A percentile compares a stretch with the other conserved stretches of the same genome.
Conservation (phyloP, 345 rosid genomes). For the Aegle marmelos region DNA sequence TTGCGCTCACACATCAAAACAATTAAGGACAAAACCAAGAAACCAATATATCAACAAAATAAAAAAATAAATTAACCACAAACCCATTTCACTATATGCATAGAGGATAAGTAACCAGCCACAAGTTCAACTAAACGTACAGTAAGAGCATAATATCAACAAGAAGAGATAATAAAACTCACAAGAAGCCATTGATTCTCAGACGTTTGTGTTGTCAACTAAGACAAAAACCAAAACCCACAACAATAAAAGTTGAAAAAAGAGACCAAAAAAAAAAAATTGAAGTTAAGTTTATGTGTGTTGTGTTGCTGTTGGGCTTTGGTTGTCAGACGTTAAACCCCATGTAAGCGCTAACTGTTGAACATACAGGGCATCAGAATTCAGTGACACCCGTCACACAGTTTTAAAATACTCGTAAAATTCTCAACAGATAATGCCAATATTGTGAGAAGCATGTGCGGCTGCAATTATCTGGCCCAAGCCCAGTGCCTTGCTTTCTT, state of each 20-base stretch:
- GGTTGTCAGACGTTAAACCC: conserved; percentile 14
- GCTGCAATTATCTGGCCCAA: conserved; percentile 18
- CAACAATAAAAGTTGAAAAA: not conserved
- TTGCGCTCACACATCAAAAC: not conserved
- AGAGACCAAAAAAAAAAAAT: not conserved
- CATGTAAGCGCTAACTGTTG: not conserved
- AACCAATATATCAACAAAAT: not conserved
- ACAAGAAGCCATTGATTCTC: conserved; percentile 42
- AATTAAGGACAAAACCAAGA: not conserved
- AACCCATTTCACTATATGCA: not conserved
- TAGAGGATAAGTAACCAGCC: not conserved
- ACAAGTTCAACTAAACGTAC: conserved; percentile 1
- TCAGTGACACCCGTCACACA: not conserved
- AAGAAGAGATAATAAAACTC: conserved; percentile 14
- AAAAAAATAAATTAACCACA: not conserved
- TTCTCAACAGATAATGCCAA: not conserved
- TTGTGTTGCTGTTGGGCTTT: not conserved
- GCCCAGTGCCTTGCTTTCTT: not conserved
- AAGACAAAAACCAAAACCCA: not conserved
- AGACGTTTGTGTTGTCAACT: not conserved
- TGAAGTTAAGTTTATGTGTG: not conserved
- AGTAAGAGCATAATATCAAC: not conserved
- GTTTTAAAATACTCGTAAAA: not conserved
- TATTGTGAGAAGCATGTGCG: not conserved
- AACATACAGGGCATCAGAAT: not conserved